phyloP scores from a whole-genome alignment of 2,329 filamentous ascomycete genomes.

The Penicillium hesseltinei region DNA sequence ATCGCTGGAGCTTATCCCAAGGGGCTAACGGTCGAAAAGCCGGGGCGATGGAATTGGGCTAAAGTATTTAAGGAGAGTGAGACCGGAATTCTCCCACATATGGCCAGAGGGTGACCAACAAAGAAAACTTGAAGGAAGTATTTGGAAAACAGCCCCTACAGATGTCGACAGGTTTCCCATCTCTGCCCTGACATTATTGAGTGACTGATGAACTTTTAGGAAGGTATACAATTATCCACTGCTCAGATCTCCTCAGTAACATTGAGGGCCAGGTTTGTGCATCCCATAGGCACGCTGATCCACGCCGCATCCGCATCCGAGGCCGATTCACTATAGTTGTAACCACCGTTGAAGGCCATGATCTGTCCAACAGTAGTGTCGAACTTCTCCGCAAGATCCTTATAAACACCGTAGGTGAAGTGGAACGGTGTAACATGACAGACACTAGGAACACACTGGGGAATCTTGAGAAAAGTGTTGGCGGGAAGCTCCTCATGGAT shows the following conservation, averaged over 20 bases:
- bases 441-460: conserved; percentile 11
- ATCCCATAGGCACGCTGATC: conserved; percentile 11
- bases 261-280: not conserved
- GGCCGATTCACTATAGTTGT: conserved; percentile 12
- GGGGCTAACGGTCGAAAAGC: not conserved
- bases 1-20: not conserved
- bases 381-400: conserved; percentile 15
- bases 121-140: no score
- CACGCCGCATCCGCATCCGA: conserved; percentile 4
- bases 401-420: conserved; percentile 14
- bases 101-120: not conserved
- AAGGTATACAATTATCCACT: not conserved
- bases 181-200: no score
- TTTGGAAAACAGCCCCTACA: no score
- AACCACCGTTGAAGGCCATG: conserved; percentile 10
- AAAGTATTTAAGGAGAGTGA: not conserved
- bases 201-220: not conserved
- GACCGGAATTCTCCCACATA: not conserved
- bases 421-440: conserved; percentile 7
- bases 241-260: not conserved
- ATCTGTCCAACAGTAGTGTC: conserved; percentile 14
- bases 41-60: no score
- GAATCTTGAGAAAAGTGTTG: conserved; percentile 8
- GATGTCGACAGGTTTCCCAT: no score
- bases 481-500: not conserved